Percentiles rank a stretch among this genome's conserved stretches.
phyloP scores from a whole-genome alignment of 164 flowering plant species.

The Chloranthus sessilifolius region DNA sequence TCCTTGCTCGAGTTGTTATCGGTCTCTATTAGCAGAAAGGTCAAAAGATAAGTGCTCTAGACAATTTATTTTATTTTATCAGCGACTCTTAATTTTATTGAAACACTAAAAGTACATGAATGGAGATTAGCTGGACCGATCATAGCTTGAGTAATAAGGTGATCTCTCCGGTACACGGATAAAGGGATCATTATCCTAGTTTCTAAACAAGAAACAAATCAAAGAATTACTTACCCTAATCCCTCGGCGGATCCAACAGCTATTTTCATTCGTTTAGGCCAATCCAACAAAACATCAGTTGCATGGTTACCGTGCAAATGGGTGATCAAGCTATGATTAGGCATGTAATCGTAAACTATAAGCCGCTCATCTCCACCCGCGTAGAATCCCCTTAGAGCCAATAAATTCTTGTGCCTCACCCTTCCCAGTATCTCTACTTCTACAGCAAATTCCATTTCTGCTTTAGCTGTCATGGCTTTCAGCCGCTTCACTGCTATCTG shows the following conservation, averaged over 20 bases:
- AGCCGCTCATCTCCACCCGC: constrained; percentile 71
- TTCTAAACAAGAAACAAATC: too few relatives aligned
- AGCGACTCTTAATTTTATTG: too few relatives aligned
- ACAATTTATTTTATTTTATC: too few relatives aligned
- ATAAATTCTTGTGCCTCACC: constrained; percentile 66
- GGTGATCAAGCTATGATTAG: constrained; percentile 60
- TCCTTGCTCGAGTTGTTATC: too few relatives aligned
- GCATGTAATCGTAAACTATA: constrained; percentile 79
- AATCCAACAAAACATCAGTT: constrained; percentile 43
- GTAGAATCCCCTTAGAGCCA: constrained; percentile 62
- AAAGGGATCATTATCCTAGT: too few relatives aligned
- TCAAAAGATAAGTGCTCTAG: too few relatives aligned
- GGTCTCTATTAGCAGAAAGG: too few relatives aligned
- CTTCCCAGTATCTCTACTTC: constrained; percentile 80
- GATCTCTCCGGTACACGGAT: too few relatives aligned
- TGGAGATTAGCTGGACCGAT: too few relatives aligned
- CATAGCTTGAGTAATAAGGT: too few relatives aligned
- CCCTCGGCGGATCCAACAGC: constrained; percentile 72
- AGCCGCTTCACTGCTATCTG: constrained; percentile 74
- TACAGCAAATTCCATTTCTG: constrained; percentile 79
- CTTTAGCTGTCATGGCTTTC: constrained; percentile 56
- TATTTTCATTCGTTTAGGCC: constrained; percentile 47
- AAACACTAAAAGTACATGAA: too few relatives aligned
- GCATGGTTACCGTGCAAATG: constrained; percentile 68
- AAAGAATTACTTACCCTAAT: constrained; percentile 73